These are phyloP conservation scores for Penicillium psychrofluorescens DNA, from an alignment of 495 filamentous ascomycete species.

Conservation along the genomic window DNA sequence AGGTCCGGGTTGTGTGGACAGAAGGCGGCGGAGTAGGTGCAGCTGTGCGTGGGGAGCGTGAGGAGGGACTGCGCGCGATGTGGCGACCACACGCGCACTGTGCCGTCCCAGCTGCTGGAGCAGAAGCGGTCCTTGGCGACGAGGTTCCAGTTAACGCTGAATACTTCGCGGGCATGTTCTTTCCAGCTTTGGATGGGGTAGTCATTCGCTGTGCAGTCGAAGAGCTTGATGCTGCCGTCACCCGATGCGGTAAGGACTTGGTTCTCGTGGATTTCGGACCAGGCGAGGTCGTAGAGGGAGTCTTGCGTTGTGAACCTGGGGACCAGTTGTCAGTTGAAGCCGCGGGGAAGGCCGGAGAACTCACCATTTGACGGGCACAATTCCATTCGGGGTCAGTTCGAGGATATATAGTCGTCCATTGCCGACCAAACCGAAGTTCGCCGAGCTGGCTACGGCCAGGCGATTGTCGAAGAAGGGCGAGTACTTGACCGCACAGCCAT, in stretches of 20 bases:
- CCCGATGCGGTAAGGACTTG: constrained; percentile 82
- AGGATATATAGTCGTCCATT: constrained; percentile 86
- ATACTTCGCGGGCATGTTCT: constrained; percentile 87
- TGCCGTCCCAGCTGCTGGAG: constrained; percentile 89
- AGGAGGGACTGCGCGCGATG: constrained; percentile 59
- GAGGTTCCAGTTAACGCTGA: constrained; percentile 86
- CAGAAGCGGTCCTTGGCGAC: constrained; percentile 85
- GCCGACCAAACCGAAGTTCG: constrained; percentile 94
- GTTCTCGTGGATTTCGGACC: constrained; percentile 90
- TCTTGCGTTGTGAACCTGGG: constrained; percentile 90
- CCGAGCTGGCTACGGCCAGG: constrained; percentile 74
- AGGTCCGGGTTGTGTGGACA: constrained; percentile 71
- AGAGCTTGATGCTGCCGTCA: constrained; percentile 91
- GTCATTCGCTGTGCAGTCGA: constrained; percentile 67
- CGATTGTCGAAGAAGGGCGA: constrained; percentile 95
- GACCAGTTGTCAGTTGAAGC: background rate
- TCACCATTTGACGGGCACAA: constrained; percentile 71
- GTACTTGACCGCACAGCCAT: constrained; percentile 93
- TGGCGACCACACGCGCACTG: constrained; percentile 86
- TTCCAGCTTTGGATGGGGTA: constrained; percentile 84
- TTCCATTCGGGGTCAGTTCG: constrained; percentile 70
- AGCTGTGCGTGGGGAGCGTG: constrained; percentile 82
- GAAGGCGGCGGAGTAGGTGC: constrained; percentile 83
- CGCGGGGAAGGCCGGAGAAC: background rate
- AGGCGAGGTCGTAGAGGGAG: constrained; percentile 84